Evolutionary conservation across 345 rosid genomes (phyloP).

Genomic region (Salix suchowensis): DNA sequence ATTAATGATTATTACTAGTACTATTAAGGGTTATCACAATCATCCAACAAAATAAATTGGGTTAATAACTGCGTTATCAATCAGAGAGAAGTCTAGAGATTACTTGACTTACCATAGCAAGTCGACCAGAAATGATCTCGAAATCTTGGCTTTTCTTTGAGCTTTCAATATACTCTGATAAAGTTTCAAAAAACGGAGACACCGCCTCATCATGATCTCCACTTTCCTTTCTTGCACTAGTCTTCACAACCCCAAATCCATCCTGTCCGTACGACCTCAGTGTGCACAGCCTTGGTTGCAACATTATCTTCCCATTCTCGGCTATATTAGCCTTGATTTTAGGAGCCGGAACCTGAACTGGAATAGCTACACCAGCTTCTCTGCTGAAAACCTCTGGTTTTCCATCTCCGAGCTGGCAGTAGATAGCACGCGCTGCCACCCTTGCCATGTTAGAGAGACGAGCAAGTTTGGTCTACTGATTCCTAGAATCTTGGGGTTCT

Average conservation of each 20-base stretch:
- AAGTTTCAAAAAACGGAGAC: constrained; percentile 62
- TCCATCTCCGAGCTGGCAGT: constrained; percentile 24
- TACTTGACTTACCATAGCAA: constrained; percentile 59
- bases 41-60: background rate
- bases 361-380: constrained; percentile 13
- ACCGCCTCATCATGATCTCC: constrained; percentile 26
- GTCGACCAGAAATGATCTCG: constrained; percentile 85
- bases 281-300: constrained; percentile 83
- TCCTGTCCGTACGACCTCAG: constrained; percentile 82
- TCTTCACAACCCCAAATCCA: constrained; percentile 37
- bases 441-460: constrained; percentile 41
- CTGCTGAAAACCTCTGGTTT: constrained; percentile 16
- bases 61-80: background rate
- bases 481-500: constrained; percentile 4
- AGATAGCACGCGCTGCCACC: constrained; percentile 46
- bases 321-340: constrained; percentile 6
- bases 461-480: background rate
- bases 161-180: constrained; percentile 87
- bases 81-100: background rate
- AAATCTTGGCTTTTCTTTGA: constrained; percentile 80
- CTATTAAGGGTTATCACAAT: background rate
- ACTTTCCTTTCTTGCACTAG: constrained; percentile 33
- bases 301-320: constrained; percentile 56
- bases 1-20: too few species aligned
- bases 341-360: constrained; percentile 22